A percentile compares a stretch with the other conserved stretches of the same genome.
Conservation (phyloP, 805 yeast genomes). For the Grigorovia yakushimaensis region DNA sequence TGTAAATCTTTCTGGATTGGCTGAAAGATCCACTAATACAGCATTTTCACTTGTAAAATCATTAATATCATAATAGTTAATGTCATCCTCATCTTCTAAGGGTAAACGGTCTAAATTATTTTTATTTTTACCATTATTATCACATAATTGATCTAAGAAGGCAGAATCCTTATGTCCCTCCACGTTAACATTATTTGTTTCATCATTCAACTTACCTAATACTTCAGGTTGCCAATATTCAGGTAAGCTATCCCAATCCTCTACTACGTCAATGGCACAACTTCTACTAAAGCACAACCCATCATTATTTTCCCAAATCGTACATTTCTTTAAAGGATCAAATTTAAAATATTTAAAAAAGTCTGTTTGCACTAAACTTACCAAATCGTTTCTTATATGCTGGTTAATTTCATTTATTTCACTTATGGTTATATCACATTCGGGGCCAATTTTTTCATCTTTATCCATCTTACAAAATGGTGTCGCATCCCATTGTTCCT, state of each 20-base stretch:
- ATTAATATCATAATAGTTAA: conserved; percentile 64
- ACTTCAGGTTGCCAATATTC: conserved; percentile 67
- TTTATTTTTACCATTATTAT: conserved; percentile 11
- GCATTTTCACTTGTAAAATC: conserved; percentile 50
- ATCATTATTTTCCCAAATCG: conserved; percentile 68
- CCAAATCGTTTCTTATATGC: conserved; percentile 46
- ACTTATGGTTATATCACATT: conserved; percentile 34
- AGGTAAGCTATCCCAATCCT: conserved; percentile 60
- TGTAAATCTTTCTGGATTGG: conserved; percentile 92
- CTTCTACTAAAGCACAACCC: conserved; percentile 81
- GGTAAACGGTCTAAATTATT: conserved; percentile 3
- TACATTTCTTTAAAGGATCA: conserved; percentile 74
- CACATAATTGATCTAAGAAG: conserved; percentile 32
- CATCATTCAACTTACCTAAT: conserved; percentile 34
- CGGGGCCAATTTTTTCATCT: conserved; percentile 23
- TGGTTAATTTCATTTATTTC: conserved; percentile 45
- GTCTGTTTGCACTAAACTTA: conserved; percentile 54
- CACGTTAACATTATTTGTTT: conserved; percentile 17
- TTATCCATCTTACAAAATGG: conserved; percentile 28
- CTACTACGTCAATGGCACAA: conserved; percentile 82
- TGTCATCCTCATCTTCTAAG: conserved; percentile 28
- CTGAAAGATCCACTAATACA: conserved; percentile 75
- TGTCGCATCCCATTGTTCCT: conserved; percentile 7
- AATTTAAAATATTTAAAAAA: conserved; percentile 84
- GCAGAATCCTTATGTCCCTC: conserved; percentile 27